Percentiles rank a stretch among this genome's conserved stretches.
These are phyloP conservation scores for Saccharomyces mikatae DNA, from an alignment of 805 yeast species.

Conservation along the genomic window DNA sequence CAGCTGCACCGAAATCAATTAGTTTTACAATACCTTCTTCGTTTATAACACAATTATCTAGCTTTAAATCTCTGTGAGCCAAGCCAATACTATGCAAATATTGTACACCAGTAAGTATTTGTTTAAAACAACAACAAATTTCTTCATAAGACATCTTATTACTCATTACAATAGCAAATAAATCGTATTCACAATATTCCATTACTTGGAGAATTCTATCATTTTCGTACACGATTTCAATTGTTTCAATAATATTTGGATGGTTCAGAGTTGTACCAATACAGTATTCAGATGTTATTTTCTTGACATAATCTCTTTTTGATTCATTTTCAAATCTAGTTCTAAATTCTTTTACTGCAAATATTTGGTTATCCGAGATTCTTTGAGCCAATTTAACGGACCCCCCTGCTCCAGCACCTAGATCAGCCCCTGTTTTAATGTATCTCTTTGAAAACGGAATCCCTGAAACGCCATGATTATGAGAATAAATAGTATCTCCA, in stretches of 20 bases:
- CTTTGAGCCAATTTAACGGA: conserved; percentile 69
- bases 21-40: conserved; percentile 77
- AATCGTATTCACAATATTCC: conserved; percentile 90
- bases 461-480: conserved; percentile 32
- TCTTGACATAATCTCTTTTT: conserved; percentile 79
- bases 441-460: conserved; percentile 68
- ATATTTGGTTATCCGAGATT: conserved; percentile 56
- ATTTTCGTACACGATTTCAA: conserved; percentile 83
- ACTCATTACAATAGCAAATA: conserved; percentile 90
- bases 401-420: conserved; percentile 96
- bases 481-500: conserved; percentile 30
- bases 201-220: conserved; percentile 82
- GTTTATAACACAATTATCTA: conserved; percentile 87
- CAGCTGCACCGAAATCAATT: conserved; percentile 91
- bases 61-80: conserved; percentile 84
- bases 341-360: conserved; percentile 90
- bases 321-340: conserved; percentile 66
- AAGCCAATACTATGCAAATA: conserved; percentile 80
- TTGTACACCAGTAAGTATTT: conserved; percentile 68
- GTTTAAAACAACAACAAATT: conserved; percentile 81
- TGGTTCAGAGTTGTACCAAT: conserved; percentile 86
- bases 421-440: conserved; percentile 71
- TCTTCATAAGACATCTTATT: conserved; percentile 75
- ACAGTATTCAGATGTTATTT: conserved; percentile 90
- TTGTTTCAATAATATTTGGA: conserved; percentile 83